Evolutionary conservation across 768 basidiomycete genomes (phyloP), one percentile per base, ranked within the genome.

Genomic region (Leccinum variicolor): DNA sequence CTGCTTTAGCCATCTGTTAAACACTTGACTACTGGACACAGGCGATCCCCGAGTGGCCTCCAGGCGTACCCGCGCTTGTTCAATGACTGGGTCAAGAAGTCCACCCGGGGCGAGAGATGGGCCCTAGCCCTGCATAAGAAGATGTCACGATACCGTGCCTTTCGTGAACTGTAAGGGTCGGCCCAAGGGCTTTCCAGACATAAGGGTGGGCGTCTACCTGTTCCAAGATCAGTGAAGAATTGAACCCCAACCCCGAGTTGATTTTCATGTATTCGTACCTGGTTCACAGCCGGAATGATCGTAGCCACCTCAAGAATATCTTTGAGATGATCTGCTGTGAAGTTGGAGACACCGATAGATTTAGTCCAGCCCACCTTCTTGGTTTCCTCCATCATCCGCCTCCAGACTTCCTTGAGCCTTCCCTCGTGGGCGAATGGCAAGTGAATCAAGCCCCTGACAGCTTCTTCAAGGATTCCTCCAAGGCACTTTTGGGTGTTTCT

Each of bases 391-490:
- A 89, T n/a, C n/a, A n/a, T 80, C 6, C 73, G 80, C 48, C 76
- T 76, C 87, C 87, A 89, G 51, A 81, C 67, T 25, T 81, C 76
- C 55, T 74, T 74, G 53, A 87, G 69, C 53, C 70, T 78, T 19
- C 78, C 80, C 43, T 64, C 70, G 47, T 76, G 72, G 3, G 68
- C 57, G 9, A 57, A 63, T 3, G 84, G 74, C 51, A 64, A 65
- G 64, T 90, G 89, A 53, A 91, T 75, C 56, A 89, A 72, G 70
- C 69, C 13, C 77, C 72, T n/a, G n/a, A n/a, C 5, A 89, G 74
- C 65, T 80, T 81, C 64, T 75, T 67, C 51, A 90, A 69, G 10
- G 85, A 86, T n/a, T 69, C 73, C 41, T 78, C 64, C 11, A 92
- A 68, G 0, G 79, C 73, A 4, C 76, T 74, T 53, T 74, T 77